phyloP scores from a whole-genome alignment of 2,329 filamentous ascomycete species.

The Pyrenophora graminea region DNA sequence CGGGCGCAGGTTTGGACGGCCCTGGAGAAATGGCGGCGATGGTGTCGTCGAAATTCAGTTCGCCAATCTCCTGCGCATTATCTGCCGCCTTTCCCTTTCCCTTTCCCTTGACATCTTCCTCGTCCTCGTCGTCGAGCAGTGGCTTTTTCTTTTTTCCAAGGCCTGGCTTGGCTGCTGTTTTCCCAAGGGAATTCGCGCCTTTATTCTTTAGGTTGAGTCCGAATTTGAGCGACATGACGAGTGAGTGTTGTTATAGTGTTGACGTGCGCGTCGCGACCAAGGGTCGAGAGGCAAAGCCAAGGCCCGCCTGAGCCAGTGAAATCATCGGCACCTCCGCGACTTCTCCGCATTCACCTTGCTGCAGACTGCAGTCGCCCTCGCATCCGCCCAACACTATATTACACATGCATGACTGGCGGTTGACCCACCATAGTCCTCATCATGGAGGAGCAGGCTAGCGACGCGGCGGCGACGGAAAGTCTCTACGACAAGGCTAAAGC shows the following conservation, averaged over 20 bases:
- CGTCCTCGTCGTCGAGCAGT: slow-evolving; percentile 62
- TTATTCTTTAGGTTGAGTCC: slow-evolving; percentile 68
- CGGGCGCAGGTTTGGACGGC: slow-evolving; percentile 27
- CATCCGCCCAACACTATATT: neutral
- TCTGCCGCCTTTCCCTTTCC: slow-evolving; percentile 44
- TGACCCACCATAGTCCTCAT: slow-evolving; percentile 16
- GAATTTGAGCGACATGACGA: slow-evolving; percentile 52
- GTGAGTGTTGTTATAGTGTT: slow-evolving; percentile 14
- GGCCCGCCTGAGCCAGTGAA: slow-evolving; percentile 31
- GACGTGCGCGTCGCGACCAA: neutral
- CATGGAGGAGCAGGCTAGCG: slow-evolving; percentile 39
- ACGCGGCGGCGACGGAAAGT: slow-evolving; percentile 17
- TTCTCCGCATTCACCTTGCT: slow-evolving; percentile 24
- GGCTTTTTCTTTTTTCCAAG: slow-evolving; percentile 37
- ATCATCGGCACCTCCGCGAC: slow-evolving; percentile 29
- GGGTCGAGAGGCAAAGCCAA: slow-evolving; percentile 25
- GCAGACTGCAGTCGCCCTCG: slow-evolving; percentile 2
- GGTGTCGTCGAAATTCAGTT: slow-evolving; percentile 61
- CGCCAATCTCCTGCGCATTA: slow-evolving; percentile 60
- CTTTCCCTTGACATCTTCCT: slow-evolving; percentile 53
- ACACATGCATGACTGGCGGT: slow-evolving; percentile 24
- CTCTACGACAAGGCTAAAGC: slow-evolving; percentile 33
- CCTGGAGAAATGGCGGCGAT: slow-evolving; percentile 32
- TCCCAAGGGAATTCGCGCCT: slow-evolving; percentile 23
- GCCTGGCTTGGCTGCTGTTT: slow-evolving; percentile 23